Base-by-base conservation (phyloP, 805 yeast species). In the Nakazawaea anatomiae region DNA sequence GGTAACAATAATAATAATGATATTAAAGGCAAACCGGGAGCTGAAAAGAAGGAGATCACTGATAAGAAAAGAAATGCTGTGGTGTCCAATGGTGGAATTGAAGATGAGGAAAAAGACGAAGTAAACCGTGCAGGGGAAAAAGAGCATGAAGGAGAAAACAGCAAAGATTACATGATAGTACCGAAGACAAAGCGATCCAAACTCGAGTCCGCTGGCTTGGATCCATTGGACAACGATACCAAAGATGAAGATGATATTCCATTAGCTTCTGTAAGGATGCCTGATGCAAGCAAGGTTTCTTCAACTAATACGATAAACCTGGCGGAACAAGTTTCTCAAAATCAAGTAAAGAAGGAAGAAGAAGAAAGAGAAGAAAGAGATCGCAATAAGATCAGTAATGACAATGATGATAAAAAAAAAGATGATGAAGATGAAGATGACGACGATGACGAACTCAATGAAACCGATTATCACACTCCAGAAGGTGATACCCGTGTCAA, bases 401-500 rank as follows among this genome's bases (percentile, higher is more conserved):
- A 49, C 29, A 28, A 40, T 28, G 42, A 39, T 27, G 32, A 38
- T 5, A 38, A 9, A 27, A 38, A 9, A 27, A 30, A 18, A 14
- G 32, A 30, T 11, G 10, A 30, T 6, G 41, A 29, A 27, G 10
- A 11, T 5, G 48, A 29, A 7, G 55, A 53, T 3, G 58, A 54
- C 10, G 54, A 49, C 5, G 56, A 52, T 32, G 56, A 54, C 51
- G 52, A 54, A 5, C 53, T 46, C 5, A 55, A 52, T 35, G 56
- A 54, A 52, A 51, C 53, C 4, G 77, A 76, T 0, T 68, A 70
- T 12, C 73, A 61, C 55, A 73, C 78, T 3, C 77, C 67, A 31
- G 81, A 76, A 41, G 77, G 79, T 55, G 87, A 82, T 60, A 82
- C 85, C 5, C 61, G 78, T 48, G 72, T 79, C 28, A 80, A 79